Percentiles rank a stretch among this genome's conserved stretches.
These are phyloP conservation scores for Aspergillus versicolor DNA, from an alignment of 2,329 filamentous ascomycete genomes.

Conservation along the genomic window DNA sequence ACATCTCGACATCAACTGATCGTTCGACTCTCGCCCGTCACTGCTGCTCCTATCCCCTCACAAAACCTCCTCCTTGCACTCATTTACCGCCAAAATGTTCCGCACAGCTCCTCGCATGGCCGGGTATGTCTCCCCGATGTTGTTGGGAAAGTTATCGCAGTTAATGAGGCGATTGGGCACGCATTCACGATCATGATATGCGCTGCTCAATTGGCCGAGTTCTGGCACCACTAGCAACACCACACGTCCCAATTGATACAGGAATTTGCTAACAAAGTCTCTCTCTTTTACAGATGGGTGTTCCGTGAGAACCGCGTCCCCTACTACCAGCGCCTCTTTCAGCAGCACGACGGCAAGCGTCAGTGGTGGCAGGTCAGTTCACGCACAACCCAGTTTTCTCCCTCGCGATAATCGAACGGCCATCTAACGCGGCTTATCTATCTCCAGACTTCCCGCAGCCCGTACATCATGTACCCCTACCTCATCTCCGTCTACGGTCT, in stretches of 20 bases:
- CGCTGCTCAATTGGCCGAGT: conserved; percentile 19
- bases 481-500: conserved; percentile 52
- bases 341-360: conserved; percentile 64
- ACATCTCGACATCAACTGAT: conserved; percentile 30
- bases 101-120: conserved; percentile 42
- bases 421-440: conserved; percentile 1
- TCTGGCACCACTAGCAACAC: not conserved
- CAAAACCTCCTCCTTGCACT: conserved; percentile 22
- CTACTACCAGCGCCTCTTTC: conserved; percentile 66
- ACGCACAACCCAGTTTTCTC: conserved; percentile 1
- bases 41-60: conserved; percentile 26
- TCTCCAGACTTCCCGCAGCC: conserved; percentile 54
- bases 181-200: conserved; percentile 14
- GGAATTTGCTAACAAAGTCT: conserved; percentile 19
- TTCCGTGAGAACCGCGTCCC: conserved; percentile 68
- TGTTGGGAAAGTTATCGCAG: not conserved
- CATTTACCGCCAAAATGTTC: conserved; percentile 39
- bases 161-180: conserved; percentile 18
- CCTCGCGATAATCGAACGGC: not conserved
- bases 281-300: conserved; percentile 45
- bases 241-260: not conserved
- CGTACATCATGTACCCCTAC: conserved; percentile 61
- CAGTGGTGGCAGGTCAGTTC: conserved; percentile 67
- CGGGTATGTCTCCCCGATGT: conserved; percentile 36
- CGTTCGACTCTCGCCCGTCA: conserved; percentile 24